Base-by-base conservation (phyloP, 164 flowering plant species). In the Stephania cephalantha region DNA sequence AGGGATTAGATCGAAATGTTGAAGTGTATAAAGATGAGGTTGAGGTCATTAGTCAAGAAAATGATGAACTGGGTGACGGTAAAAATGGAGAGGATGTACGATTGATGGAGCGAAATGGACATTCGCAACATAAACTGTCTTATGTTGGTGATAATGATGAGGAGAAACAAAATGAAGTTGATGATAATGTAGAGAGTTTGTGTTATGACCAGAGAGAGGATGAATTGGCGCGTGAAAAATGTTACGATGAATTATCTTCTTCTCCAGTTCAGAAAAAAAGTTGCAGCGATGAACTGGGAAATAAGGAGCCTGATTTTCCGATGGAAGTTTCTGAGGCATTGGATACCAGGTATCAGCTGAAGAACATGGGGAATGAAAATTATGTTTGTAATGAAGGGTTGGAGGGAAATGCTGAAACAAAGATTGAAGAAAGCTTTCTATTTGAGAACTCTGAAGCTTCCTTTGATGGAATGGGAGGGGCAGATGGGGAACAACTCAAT, bases 1-100 rank as follows among this genome's bases (percentile, higher is more conserved):
- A 64, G 73, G 75, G 70, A 46, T 71, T 82, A 68, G 80, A 84
- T 70, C 81, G 76, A 71, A 75, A 80, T 70, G 73, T 68, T 69
- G 71, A 35, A 17, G 75, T 46, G 53, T 50, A 50, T 35, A 80
- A 78, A 74, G 77, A 73, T 46, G 72, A 46, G 25, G 29, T 42
- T 79, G 75, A 44, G 9, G 80, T 44, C 50, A 72, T 67, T 71
- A 55, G 55, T 46, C 78, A 45, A 72, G 78, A 53, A 72, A 76
- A 76, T 5, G 55, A 67, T 9, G 70, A 25, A 53, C 15, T 42
- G 35, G 46, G 18, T 76, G 75, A 72, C 22, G 42, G 42, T 35
- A 72, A 72, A 55, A 35, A 15, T 65, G 22, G 66, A 48, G 69
- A 73, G 53, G 78, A 78, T 63, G 63, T 78, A 58, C 71, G 73